Base-by-base conservation (phyloP, 306 rosid species). In the Lathyrus tuberosus region DNA sequence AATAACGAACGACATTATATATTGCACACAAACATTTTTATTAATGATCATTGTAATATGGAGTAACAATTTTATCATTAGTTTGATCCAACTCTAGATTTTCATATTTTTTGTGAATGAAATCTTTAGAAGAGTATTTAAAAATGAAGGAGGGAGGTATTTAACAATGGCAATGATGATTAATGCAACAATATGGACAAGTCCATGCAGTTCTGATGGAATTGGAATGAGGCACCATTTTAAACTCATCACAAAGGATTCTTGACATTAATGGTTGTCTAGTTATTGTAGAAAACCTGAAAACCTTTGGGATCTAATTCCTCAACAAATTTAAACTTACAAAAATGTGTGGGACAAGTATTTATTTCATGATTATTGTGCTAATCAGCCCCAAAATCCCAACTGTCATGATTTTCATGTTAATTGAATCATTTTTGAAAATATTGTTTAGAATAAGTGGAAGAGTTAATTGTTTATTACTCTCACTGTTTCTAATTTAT, bases 161-260 rank as follows among this genome's bases (percentile, higher is more conserved):
- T 80, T 75, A 16, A 70, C 57, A 44, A 12, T 59, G 6, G 52
- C 65, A 5, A 43, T 78, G 85, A 48, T 18, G 0, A 17, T 82
- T 33, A 9, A 24, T 1, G 80, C 67, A n/a, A 58, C 78, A 11
- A 64, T 74, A 44, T 78, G 85, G 85, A 65, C 37, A 33, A 40
- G 16, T 6, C 0, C 77, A 40, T 78, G 82, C 2, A 82, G 77
- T 62, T 3, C 35, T 22, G 77, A 76, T 33, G 26, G 65, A 46
- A 73, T 24, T 81, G 85, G 82, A 72, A 11, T 1, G 56, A 58
- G 0, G 78, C 44, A 51, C 80, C 85, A 0, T 81, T 77, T 12
- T 14, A 69, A 71, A 77, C 71, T 3, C 5, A 44, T 17, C 73
- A 56, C 37, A 22, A 54, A 22, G 82, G 77, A 24, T 69, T 73